A percentile compares a stretch with the other conserved stretches of the same genome.
These are phyloP conservation scores for Plenodomus lindquistii DNA, from an alignment of 2,329 filamentous ascomycete species.

Conservation along the genomic window DNA sequence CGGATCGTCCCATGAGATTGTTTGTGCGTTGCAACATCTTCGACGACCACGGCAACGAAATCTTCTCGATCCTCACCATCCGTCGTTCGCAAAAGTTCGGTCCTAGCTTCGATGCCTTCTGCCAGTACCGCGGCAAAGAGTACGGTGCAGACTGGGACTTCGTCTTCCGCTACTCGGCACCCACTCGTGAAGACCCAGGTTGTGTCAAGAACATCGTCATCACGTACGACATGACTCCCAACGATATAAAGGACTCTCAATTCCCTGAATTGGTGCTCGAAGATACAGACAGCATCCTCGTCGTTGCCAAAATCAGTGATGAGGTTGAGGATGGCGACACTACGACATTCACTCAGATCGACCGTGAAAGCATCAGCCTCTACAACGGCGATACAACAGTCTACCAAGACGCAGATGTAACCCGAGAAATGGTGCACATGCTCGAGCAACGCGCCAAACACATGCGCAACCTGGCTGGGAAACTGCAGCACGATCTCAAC, in stretches of 20 bases:
- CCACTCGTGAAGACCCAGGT: neutral
- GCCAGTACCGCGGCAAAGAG: slow-evolving; percentile 12
- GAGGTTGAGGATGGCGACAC: neutral
- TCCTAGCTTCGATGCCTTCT: slow-evolving; percentile 17
- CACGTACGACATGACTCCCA: slow-evolving; percentile 15
- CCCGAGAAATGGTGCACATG: too few species aligned
- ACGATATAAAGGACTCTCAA: slow-evolving; percentile 7
- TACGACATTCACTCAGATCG: neutral
- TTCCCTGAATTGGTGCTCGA: slow-evolving; percentile 2
- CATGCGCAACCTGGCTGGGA: too few species aligned
- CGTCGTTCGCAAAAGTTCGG: slow-evolving; percentile 10
- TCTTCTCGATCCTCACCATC: slow-evolving; percentile 20
- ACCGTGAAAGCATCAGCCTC: neutral
- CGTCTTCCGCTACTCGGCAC: slow-evolving; percentile 11
- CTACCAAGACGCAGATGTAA: too few species aligned
- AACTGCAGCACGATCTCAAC: too few species aligned
- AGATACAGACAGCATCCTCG: slow-evolving; percentile 15
- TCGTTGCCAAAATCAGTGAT: slow-evolving; percentile 1
- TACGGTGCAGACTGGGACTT: slow-evolving; percentile 15
- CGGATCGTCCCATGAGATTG: slow-evolving; percentile 3
- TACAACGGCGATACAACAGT: too few species aligned
- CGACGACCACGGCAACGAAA: slow-evolving; percentile 7
- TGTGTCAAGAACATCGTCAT: slow-evolving; percentile 6
- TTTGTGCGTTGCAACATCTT: slow-evolving; percentile 17
- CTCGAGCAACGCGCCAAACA: too few species aligned